Base-by-base conservation (phyloP, 139 green algal species). In the Zygnema cylindricum region DNA sequence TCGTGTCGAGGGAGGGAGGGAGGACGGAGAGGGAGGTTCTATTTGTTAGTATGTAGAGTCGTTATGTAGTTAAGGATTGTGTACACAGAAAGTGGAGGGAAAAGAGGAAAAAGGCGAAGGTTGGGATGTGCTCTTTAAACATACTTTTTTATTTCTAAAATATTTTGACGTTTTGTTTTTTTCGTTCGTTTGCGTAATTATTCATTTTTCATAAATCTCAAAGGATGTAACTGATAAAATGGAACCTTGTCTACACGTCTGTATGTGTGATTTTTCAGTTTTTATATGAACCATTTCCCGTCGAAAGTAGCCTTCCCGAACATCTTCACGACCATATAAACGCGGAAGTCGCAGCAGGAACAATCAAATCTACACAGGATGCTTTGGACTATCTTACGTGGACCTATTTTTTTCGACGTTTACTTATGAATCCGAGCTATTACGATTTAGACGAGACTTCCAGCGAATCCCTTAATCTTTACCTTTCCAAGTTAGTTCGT, bases 211-310 rank as follows among this genome's bases (percentile, higher is more conserved):
- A n/a, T n/a, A n/a, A n/a, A n/a, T n/a, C n/a, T n/a, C n/a, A n/a
- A n/a, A n/a, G n/a, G n/a, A n/a, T n/a, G n/a, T n/a, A n/a, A n/a
- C n/a, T n/a, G n/a, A n/a, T n/a, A n/a, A n/a, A n/a, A n/a, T n/a
- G n/a, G n/a, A n/a, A n/a, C n/a, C n/a, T n/a, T n/a, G n/a, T n/a
- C n/a, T n/a, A n/a, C n/a, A n/a, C n/a, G n/a, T n/a, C n/a, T n/a
- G 57, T 73, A 73, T 73, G 25, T 73, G 57, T 30, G 25, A 25
- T 73, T 73, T 25, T 79, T 69, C 71, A 89, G 92, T 99, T 98
- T 92, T 91, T 99, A 87, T 99, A 99, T 84, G 97, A 98, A 92
- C 97, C 97, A 33, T 99, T 99, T 93, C 97, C 97, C 1, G 97
- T 99, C 79, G 97, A 99, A 94, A 96, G 92, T 77, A 94, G 88